Evolutionary conservation across 2,329 filamentous ascomycete genomes (phyloP), one percentile per base, ranked within the genome.

Genomic region (Claviceps maximensis): DNA sequence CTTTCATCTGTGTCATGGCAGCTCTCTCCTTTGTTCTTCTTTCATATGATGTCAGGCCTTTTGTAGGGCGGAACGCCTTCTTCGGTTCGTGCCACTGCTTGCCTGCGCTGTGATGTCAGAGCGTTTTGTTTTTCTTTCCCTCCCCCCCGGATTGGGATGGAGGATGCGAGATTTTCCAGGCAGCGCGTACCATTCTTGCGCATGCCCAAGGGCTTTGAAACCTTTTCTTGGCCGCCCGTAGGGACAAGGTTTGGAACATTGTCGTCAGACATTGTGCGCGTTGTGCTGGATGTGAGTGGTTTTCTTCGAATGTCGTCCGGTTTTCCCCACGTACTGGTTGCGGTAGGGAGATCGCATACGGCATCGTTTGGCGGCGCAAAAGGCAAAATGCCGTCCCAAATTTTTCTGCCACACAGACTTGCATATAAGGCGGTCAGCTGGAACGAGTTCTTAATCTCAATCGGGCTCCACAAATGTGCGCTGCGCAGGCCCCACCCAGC

Each of bases 11-110:
- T 13, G 80, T 78, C 61, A 83, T 77, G 8, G 83, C 78, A 57
- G 83, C 79, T 50, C 89, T 81, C 56, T 83, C 77, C 60, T 84
- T 83, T 47, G 80, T 73, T 51, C 91, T 83, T 69, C 89, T 85
- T 60, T 84, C 83, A 67, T 86, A 97, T 0, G 88, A 82, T 2
- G 81, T 87, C 60, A 89, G 78, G 27, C 90, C 89, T 10, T 86
- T 77, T 15, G 74, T 82, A 4, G 88, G 91, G 41, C 93, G 84
- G 70, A 97, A 97, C 1, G 93, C 82, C 57, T 84, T 87, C 67
- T 89, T 91, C 29, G 79, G 76, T 51, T 78, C 75, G 67, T 94
- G 89, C 93, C 93, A 98, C 74, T 95, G 87, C 74, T 97, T 96
- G 66, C 93, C 93, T 95, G 65, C 21, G 9, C 12, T 4, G 19